Base-by-base conservation (phyloP, 768 basidiomycete genomes). In the Floccularia luteovirens region DNA sequence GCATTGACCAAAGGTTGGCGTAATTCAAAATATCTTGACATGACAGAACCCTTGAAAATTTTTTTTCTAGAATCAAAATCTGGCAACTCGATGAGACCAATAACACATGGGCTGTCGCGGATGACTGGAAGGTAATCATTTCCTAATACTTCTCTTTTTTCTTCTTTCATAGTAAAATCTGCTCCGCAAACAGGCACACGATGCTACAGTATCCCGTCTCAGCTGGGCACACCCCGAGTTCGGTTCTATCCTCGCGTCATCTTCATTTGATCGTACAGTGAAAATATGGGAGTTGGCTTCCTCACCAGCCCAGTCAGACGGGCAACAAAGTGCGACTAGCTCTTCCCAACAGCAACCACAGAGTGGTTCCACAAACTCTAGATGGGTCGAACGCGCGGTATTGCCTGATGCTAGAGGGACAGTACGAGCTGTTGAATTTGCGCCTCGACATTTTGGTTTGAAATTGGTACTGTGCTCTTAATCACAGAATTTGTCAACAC, bases 161-260 rank as follows among this genome's bases (percentile, higher is more conserved):
- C 13, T 5, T 4, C 17, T 19, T 16, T n/a, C 19, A 39, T 20
- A 16, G 31, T 25, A 35, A 24, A 24, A n/a, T 13, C 22, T n/a
- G 14, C 16, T 42, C 30, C 38, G 13, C 5, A 14, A 17, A 31
- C 51, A 94, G 89, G 94, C 93, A n/a, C 93, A 97, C 56, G 90
- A 94, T 52, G 91, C 91, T 12, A 79, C 93, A 0, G 72, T 96
- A 25, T 77, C 90, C 5, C 82, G 75, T 57, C 50, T 96, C 11
- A 75, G 76, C 38, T 98, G 91, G 88, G 90, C 90, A 1, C 91
- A 93, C 54, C 91, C 94, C 3, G 83, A 92, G 58, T 92, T 91
- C 43, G 93, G 91, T 3, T 75, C 79, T 1, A 75, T 96, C 38
- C 67, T 98, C 41, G 90, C 90, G 0, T 89, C 87, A 3, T 77